phyloP scores from a whole-genome alignment of 2,329 filamentous ascomycete species.

The Ceratocystiopsis minuta region DNA sequence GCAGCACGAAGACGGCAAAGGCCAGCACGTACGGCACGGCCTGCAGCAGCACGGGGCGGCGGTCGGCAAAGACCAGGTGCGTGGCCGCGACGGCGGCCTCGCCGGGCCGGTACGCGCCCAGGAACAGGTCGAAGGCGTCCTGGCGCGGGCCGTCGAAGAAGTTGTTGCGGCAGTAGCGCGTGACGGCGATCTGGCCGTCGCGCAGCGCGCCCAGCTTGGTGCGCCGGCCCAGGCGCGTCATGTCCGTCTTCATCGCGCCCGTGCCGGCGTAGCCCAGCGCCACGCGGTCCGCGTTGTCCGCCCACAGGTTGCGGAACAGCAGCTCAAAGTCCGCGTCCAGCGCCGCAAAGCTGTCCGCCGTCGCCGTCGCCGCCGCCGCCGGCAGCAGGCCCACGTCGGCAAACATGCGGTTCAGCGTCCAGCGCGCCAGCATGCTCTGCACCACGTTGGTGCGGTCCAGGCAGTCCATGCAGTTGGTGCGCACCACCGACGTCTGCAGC shows the following conservation, averaged over 20 bases:
- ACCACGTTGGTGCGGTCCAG: conserved; percentile 95
- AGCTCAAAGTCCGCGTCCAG: conserved; percentile 71
- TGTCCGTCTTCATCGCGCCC: conserved; percentile 93
- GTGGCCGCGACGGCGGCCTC: conserved; percentile 49
- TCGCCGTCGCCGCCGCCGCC: not conserved
- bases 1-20: conserved; percentile 68
- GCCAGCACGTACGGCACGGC: conserved; percentile 82
- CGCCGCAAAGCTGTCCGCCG: conserved; percentile 41
- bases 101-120: conserved; percentile 67
- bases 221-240: conserved; percentile 80
- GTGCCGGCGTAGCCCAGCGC: conserved; percentile 88
- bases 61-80: conserved; percentile 63
- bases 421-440: conserved; percentile 88
- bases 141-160: conserved; percentile 86
- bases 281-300: conserved; percentile 92
- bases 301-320: conserved; percentile 94
- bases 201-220: conserved; percentile 73
- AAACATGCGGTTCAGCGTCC: conserved; percentile 76
- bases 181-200: conserved; percentile 75
- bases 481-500: conserved; percentile 74
- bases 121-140: conserved; percentile 87
- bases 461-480: conserved; percentile 99
- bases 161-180: conserved; percentile 84
- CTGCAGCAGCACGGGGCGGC: conserved; percentile 73
- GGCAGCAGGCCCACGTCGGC: conserved; percentile 64